These are phyloP conservation scores for Curvularia sp. DNA, from an alignment of 2,329 filamentous ascomycete genomes.

Conservation along the genomic window DNA sequence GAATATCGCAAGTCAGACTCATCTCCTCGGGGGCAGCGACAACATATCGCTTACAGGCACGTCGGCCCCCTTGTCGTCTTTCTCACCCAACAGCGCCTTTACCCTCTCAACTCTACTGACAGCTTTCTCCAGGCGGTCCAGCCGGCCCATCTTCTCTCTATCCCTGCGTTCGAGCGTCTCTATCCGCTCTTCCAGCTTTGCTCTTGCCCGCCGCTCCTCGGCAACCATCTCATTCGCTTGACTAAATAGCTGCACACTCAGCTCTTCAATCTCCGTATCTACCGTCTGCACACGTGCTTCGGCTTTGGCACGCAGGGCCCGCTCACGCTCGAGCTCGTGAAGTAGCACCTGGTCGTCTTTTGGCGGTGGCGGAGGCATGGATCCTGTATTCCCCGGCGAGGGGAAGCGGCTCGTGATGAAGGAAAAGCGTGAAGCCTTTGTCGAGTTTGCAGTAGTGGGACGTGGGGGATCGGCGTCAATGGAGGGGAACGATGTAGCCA, in stretches of 20 bases:
- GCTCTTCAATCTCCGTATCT: slow-evolving; percentile 77
- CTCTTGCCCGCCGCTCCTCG: slow-evolving; percentile 72
- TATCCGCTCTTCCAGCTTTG: slow-evolving; percentile 74
- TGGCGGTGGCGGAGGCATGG: slow-evolving; percentile 40
- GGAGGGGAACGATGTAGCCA: slow-evolving; percentile 25
- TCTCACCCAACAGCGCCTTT: slow-evolving; percentile 62
- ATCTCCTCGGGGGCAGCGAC: slow-evolving; percentile 8
- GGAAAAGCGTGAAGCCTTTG: slow-evolving; percentile 53
- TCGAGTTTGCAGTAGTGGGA: slow-evolving; percentile 39
- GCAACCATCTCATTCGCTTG: slow-evolving; percentile 91
- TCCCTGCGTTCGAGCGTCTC: slow-evolving; percentile 73
- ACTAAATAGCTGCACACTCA: slow-evolving; percentile 77
- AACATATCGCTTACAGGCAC: not conserved
- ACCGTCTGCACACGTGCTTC: slow-evolving; percentile 72
- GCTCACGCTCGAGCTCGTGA: slow-evolving; percentile 70
- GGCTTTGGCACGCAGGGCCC: slow-evolving; percentile 70
- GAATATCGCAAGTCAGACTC: not conserved
- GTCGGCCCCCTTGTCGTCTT: slow-evolving; percentile 1
- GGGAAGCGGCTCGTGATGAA: slow-evolving; percentile 53
- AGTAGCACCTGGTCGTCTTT: slow-evolving; percentile 60
- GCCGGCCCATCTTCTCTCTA: slow-evolving; percentile 69
- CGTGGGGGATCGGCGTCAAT: slow-evolving; percentile 34
- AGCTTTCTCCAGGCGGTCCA: slow-evolving; percentile 75
- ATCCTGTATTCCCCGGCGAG: slow-evolving; percentile 39
- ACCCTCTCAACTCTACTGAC: slow-evolving; percentile 75